These are phyloP conservation scores for Conoideocrella luteorostrata DNA, from an alignment of 2,329 filamentous ascomycete genomes.

Conservation along the genomic window DNA sequence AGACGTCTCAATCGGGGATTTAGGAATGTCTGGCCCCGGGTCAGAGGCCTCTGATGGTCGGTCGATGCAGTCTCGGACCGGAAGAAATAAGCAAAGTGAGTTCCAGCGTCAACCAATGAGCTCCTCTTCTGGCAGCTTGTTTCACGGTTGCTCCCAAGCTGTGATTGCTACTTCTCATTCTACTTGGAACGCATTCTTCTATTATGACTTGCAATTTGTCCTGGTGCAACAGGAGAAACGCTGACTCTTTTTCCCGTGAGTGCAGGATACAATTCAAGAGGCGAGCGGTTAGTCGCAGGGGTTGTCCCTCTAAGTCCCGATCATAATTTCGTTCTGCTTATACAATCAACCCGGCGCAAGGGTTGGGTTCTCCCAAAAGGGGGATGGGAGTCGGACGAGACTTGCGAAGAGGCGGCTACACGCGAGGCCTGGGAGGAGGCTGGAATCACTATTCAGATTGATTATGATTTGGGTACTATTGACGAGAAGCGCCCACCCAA, in stretches of 20 bases:
- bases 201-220: conserved; percentile 1
- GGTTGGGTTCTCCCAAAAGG: conserved; percentile 97
- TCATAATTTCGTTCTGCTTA: conserved; percentile 82
- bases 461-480: conserved; percentile 80
- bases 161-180: conserved; percentile 1
- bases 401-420: conserved; percentile 75
- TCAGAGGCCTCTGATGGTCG: conserved; percentile 35
- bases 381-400: conserved; percentile 94
- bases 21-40: conserved; percentile 29
- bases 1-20: conserved; percentile 10
- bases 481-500: conserved; percentile 78
- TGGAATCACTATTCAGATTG: conserved; percentile 79
- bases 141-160: background rate
- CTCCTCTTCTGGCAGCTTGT: background rate
- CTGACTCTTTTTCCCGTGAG: conserved; percentile 16
- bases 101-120: conserved; percentile 10
- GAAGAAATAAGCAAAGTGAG: conserved; percentile 76
- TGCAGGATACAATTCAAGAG: conserved; percentile 82
- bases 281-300: conserved; percentile 91
- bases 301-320: conserved; percentile 84
- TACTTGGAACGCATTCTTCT: background rate
- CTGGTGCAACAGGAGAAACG: conserved; percentile 4
- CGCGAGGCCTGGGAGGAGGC: conserved; percentile 98
- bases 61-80: conserved; percentile 67
- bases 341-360: conserved; percentile 84